Percentiles rank a stretch among this genome's conserved stretches.
phyloP scores from a whole-genome alignment of 2,329 filamentous ascomycete genomes.

The Arthrobotrys megalospora region DNA sequence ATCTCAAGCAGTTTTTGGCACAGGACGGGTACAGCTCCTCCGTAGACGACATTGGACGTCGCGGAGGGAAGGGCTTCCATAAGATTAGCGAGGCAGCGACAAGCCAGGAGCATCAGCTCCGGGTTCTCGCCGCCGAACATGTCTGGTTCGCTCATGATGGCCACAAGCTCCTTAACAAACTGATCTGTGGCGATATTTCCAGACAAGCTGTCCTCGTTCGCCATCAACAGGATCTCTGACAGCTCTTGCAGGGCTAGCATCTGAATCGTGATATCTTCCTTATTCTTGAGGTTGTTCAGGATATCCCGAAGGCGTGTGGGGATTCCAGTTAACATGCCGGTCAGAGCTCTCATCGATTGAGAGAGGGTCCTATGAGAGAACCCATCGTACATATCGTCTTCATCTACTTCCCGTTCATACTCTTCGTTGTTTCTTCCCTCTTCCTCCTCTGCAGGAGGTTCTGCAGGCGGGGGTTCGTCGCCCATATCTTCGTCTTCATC shows the following conservation, averaged over 20 bases:
- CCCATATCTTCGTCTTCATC: constrained; percentile 60
- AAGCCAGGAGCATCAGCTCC: constrained; percentile 96
- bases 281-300: constrained; percentile 81
- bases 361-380: constrained; percentile 77
- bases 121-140: constrained; percentile 91
- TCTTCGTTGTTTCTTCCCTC: constrained; percentile 71
- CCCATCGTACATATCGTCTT: constrained; percentile 77
- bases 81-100: constrained; percentile 92
- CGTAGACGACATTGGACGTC: constrained; percentile 95
- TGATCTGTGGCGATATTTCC: constrained; percentile 95
- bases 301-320: constrained; percentile 84
- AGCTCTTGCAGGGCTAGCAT: constrained; percentile 92
- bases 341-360: constrained; percentile 86
- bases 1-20: constrained; percentile 97
- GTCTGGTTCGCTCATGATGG: constrained; percentile 86
- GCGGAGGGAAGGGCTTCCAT: constrained; percentile 97
- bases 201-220: constrained; percentile 95
- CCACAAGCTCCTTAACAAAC: constrained; percentile 94
- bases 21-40: constrained; percentile 92
- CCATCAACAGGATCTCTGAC: constrained; percentile 92
- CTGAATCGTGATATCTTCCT: constrained; percentile 88
- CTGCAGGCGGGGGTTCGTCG: constrained; percentile 63
- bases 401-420: constrained; percentile 74
- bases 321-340: constrained; percentile 90
- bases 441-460: constrained; percentile 67